Evolutionary conservation across 148 eudicot species (phyloP), one percentile per base, ranked within the genome.

Genomic region (Vaccinium corymbosum): DNA sequence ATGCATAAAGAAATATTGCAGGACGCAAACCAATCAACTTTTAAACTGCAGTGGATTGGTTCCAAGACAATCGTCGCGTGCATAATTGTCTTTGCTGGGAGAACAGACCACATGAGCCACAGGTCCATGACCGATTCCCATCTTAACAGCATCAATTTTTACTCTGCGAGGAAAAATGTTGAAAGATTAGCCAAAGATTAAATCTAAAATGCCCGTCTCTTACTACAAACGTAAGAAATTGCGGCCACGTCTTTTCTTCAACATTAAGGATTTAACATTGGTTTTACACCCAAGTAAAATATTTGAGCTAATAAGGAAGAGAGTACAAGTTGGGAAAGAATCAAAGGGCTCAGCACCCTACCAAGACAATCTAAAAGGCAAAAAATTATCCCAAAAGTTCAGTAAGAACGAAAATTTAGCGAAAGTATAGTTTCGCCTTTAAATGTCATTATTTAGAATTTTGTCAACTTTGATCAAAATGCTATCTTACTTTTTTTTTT

Each of bases 21-120:
- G 86, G 86, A 84, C 83, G 86, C 73, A 29, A 53, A 72, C 76
- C 76, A 71, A 71, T 71, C 76, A 71, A 32, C 76, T 70, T 32
- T 71, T 71, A 32, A 32, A 71, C 19, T 29, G 15, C 49, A 35
- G 76, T 27, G 74, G 74, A 71, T 71, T 76, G 75, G 76, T 83
- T 76, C 81, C 27, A 2, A 42, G 20, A 6, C 10, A 19, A 7
- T 14, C 78, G 78, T 74, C 78, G 4, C 78, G 16, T 74, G 78
- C 78, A 32, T 29, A 20, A 78, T 15, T 55, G 48, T 8, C 83
- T 48, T 71, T 35, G 10, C 55, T 15, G 19, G 20, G n/a, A 57
- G 68, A 19, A 19, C 6, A 32, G 22, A 8, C 12, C 2, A 16
- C 68, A 56, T 8, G 3, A 35, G 50, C 51, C 22, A 46, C 22